Base-by-base conservation (phyloP, 257 asterid genomes). In the Leptodermis oblonga region DNA sequence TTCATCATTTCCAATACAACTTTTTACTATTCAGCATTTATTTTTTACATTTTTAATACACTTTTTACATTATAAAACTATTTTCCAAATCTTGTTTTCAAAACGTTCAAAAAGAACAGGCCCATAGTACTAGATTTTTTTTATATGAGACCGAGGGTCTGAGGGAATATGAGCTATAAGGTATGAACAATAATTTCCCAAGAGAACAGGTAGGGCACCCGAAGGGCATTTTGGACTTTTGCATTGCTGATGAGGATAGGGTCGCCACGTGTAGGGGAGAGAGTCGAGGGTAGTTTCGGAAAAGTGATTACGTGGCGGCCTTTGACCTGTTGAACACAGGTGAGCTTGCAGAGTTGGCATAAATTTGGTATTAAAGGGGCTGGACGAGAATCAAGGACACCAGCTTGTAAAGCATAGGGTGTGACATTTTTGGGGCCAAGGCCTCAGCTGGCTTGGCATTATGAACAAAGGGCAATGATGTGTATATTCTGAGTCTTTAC, bases 201-300 rank as follows among this genome's bases (percentile, higher is more conserved):
- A n/a, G n/a, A n/a, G n/a, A n/a, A n/a, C n/a, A n/a, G n/a, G n/a
- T n/a, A n/a, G n/a, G n/a, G n/a, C n/a, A n/a, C n/a, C n/a, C n/a
- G n/a, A 7, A 11, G 39, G 69, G 52, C 22, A 48, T 61, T 71
- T 61, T 0, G 22, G 77, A 12, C 39, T 0, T 65, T 55, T 43
- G 33, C 39, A 17, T 5, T 18, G 36, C 22, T 11, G 31, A 28
- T 69, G 62, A 20, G 54, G 71, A 75, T 75, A 62, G 52, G 49
- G 37, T n/a, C 20, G 65, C 75, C 80, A 79, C 79, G 84, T 76
- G 82, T 82, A 61, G 68, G 60, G 42, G 17, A 70, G 31, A 26
- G 39, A 64, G 23, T n/a, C 60, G 75, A 79, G 84, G 85, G 65
- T 49, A 36, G 7, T 75, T 54, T 78, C 14, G 85, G 76, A 64